Evolutionary conservation across 1,139 yeast species (phyloP), one percentile per base, ranked within the genome.

Genomic region (Yamadazyma dushanensis): DNA sequence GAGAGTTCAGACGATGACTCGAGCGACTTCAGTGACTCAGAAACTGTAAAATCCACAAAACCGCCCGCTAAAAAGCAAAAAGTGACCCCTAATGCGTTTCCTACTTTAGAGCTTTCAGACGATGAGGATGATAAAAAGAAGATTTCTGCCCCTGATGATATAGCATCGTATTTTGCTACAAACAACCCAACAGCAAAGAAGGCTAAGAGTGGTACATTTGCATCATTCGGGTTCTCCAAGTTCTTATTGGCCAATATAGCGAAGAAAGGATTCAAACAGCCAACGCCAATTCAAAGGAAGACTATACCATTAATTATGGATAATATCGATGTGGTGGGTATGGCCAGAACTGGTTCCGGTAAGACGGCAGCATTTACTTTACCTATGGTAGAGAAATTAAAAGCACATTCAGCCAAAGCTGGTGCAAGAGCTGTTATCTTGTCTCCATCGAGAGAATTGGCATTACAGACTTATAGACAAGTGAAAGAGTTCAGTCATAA

Each of bases 321-420:
- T 40, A 83, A 80, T 41, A 73, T 95, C 54, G 98, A 94, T 63
- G 95, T 94, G 23, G 98, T 94, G 15, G 99, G 97, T 49, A 97
- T 97, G 35, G 98, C 98, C 38, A 90, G 92, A 66, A 92, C 98
- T 1, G 98, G 98, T 31, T 89, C 97, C 1, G 98, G 98, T 59
- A 92, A 92, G 66, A 92, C 98, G 1, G 71, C 94, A 46, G 97
- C 99, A 5, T 92, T 94, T 54, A 71, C 94, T 52, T 75, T 92
- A 41, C 99, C 99, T 8, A 97, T 97, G 29, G 82, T 94, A 45
- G 98, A 92, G 25, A 47, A 47, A 25, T 68, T 90, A 45, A 87
- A 86, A 56, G 63, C 78, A 7, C 97, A 92, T 56, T 78, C 86
- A 32, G 89, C 96, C 11, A 83, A 79, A 51, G 82, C 83, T 28